phyloP scores from a whole-genome alignment of 805 yeast species.

The Saccharomycopsis capsularis region DNA sequence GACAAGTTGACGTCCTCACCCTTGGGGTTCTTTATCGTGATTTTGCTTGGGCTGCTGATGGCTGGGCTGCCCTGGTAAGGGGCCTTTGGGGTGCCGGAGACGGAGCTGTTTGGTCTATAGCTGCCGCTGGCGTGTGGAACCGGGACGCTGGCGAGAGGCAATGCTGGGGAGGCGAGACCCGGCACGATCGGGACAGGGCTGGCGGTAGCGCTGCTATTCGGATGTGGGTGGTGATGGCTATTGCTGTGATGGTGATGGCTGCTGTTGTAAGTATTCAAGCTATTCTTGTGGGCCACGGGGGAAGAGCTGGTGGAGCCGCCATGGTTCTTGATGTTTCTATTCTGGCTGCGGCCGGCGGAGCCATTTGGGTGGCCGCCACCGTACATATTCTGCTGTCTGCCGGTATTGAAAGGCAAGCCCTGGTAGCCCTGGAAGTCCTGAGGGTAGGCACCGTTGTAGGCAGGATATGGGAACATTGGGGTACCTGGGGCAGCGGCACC shows the following conservation, averaged over 20 bases:
- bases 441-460: neutral
- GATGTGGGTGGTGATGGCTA: conserved; percentile 6
- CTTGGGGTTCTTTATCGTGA: conserved; percentile 11
- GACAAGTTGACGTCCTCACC: conserved; percentile 12
- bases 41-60: neutral
- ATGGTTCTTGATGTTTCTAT: neutral
- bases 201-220: conserved; percentile 1
- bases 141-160: conserved; percentile 1
- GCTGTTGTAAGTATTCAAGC: conserved; percentile 1
- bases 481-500: neutral
- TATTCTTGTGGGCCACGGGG: conserved; percentile 7
- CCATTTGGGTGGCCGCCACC: neutral
- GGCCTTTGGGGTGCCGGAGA: neutral
- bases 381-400: neutral
- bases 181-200: neutral
- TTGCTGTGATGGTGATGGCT: neutral
- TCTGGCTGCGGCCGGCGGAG: conserved; percentile 1
- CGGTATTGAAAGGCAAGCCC: conserved; percentile 4
- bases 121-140: neutral
- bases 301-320: neutral
- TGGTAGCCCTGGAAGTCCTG: neutral
- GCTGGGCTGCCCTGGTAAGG: neutral
- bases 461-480: neutral
- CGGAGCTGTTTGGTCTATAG: neutral
- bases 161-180: neutral